Evolutionary conservation across 108 stramenopile genomes (phyloP).

Genomic region (Parietichytrium sp.): DNA sequence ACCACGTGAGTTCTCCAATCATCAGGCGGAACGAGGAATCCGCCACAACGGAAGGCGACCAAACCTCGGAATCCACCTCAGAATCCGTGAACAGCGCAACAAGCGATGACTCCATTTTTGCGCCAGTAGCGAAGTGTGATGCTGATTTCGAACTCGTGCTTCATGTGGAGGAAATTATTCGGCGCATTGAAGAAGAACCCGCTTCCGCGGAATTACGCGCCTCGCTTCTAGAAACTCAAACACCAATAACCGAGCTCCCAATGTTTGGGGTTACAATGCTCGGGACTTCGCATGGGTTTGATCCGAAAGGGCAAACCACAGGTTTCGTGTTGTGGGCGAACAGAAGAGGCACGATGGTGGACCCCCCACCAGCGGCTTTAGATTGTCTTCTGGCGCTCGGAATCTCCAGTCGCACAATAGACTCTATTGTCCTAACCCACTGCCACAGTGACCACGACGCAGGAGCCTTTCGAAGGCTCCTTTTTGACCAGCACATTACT

Average conservation of each 20-base stretch:
- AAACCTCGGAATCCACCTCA: too few relatives aligned
- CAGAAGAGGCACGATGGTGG: constrained; percentile 38
- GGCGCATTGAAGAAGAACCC: neutral
- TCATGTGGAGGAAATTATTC: neutral
- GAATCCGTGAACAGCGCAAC: too few relatives aligned
- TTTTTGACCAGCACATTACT: constrained; percentile 43
- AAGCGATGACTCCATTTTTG: neutral
- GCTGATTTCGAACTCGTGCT: too few relatives aligned
- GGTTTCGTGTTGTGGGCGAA: constrained; percentile 44
- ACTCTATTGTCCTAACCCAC: constrained; percentile 51
- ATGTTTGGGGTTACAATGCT: constrained; percentile 42
- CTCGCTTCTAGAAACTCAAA: too few relatives aligned
- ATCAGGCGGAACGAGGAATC: too few relatives aligned
- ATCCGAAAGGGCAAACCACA: constrained; percentile 29
- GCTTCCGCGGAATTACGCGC: neutral
- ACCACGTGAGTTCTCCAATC: neutral
- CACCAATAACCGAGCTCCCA: neutral
- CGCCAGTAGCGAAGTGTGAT: neutral
- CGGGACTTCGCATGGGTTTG: constrained; percentile 43
- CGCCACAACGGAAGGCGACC: too few relatives aligned
- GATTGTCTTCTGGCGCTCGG: constrained; percentile 37
- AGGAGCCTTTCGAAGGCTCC: constrained; percentile 51
- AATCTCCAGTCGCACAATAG: constrained; percentile 43
- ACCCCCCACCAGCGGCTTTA: constrained; percentile 39
- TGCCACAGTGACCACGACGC: constrained; percentile 57